Percentiles rank a stretch among this genome's conserved stretches.
These are phyloP conservation scores for Kentomonas sorsogonicus DNA, from an alignment of 208 protist species.

Conservation along the genomic window DNA sequence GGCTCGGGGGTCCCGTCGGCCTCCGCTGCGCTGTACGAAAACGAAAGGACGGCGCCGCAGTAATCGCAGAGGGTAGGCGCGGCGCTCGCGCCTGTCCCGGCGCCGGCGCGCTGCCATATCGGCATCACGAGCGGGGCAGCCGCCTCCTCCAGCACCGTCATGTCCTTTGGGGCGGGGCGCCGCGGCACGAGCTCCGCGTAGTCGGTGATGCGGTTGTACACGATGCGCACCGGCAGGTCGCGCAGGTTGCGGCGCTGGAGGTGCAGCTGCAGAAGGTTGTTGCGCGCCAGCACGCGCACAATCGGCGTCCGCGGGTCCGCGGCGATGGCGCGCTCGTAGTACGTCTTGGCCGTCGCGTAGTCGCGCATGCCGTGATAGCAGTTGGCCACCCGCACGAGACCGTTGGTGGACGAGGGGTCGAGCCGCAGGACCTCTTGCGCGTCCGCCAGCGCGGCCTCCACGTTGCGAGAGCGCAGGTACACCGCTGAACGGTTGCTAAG, in stretches of 20 bases:
- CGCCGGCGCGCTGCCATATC: no score
- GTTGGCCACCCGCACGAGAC: conserved; percentile 76
- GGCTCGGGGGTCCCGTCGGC: conserved; percentile 34
- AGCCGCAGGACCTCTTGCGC: conserved; percentile 58
- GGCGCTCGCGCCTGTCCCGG: not conserved
- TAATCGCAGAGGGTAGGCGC: not conserved
- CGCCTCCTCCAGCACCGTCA: no score
- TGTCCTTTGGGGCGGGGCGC: no score
- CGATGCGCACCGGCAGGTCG: conserved; percentile 30
- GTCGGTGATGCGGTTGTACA: no score
- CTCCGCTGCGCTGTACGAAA: conserved; percentile 15
- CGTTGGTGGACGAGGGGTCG: conserved; percentile 39
- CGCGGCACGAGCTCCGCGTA: no score
- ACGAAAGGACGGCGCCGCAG: not conserved
- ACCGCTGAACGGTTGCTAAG: not conserved
- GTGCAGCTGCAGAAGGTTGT: conserved; percentile 62
- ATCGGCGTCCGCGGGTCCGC: conserved; percentile 31
- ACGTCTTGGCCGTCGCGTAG: conserved; percentile 58
- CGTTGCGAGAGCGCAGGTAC: conserved; percentile 23
- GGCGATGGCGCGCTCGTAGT: conserved; percentile 54
- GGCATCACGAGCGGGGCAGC: no score
- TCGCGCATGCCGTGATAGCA: conserved; percentile 60
- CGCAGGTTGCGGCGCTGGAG: conserved; percentile 38
- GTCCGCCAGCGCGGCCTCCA: conserved; percentile 51
- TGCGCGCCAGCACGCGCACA: conserved; percentile 40